Evolutionary conservation across 768 basidiomycete species (phyloP), one percentile per base, ranked within the genome.

Genomic region (Macrolepiota fuliginosa): DNA sequence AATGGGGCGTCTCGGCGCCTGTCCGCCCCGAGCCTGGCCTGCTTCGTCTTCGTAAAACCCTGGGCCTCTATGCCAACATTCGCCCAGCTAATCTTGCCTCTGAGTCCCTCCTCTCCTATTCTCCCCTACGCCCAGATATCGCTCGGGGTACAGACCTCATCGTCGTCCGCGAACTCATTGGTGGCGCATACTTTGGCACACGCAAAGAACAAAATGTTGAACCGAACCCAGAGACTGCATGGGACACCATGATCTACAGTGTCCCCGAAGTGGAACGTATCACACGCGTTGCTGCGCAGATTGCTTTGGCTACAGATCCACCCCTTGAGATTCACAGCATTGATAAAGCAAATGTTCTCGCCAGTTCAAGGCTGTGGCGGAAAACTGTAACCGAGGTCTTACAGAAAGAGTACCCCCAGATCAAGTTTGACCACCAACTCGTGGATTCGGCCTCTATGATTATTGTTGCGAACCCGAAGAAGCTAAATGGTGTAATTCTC

Each of bases 341-440:
- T 73, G 97, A 99, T 81, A 99, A 99, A 77, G 97, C 97, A 57
- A 99, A 99, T 75, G 97, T 99, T 22, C 86, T 99, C 58, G 97
- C 97, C 24, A 92, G 87, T 70, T 96, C 94, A 37, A 80, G 97
- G 53, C 79, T 99, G 45, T 99, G 97, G 97, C 80, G 97, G 61
- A 94, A 89, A 73, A 91, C 93, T 22, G 96, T 97, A 57, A 90
- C 85, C 1, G 93, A 97, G 70, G 88, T 91, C 1, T 74, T 97
- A 66, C 76, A 83, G 53, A 83, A 83, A 35, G 97, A 99, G 73
- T 98, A 91, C 75, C 95, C 96, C 5, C 87, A 94, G 69, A 74
- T 98, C 39, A 82, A 84, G 67, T 76, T 98, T 51, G 90, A 96
- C 71, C 97, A 99, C 76, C 87, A 92, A 58, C 83, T 98, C 62